phyloP scores from a whole-genome alignment of 2,329 filamentous ascomycete species.

The Huntiella omanensis region DNA sequence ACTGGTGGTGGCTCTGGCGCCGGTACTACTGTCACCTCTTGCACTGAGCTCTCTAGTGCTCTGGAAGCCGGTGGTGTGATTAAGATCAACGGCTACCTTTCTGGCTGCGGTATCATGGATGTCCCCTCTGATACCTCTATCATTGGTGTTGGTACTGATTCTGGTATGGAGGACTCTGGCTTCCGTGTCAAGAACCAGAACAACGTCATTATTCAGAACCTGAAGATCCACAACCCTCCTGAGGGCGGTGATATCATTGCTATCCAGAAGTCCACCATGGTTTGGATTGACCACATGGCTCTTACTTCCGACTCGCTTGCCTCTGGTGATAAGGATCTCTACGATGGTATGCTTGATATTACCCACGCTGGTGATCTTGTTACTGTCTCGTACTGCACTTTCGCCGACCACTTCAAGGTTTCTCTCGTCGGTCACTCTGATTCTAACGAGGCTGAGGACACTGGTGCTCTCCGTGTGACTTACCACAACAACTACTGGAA shows the following conservation, averaged over 20 bases:
- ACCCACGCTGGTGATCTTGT: slow-evolving; percentile 25
- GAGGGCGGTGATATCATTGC: slow-evolving; percentile 31
- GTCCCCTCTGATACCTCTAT: slow-evolving; percentile 31
- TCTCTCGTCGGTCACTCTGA: slow-evolving; percentile 43
- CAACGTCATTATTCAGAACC: slow-evolving; percentile 39
- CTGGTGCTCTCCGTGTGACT: slow-evolving; percentile 37
- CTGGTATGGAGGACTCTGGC: slow-evolving; percentile 23
- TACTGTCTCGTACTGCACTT: slow-evolving; percentile 24
- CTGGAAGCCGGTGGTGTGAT: slow-evolving; percentile 23
- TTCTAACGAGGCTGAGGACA: slow-evolving; percentile 37
- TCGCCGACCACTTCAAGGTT: slow-evolving; percentile 32
- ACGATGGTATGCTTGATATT: slow-evolving; percentile 26
- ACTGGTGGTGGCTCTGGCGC: slow-evolving; percentile 27
- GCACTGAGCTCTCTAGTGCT: slow-evolving; percentile 22
- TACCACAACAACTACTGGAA: slow-evolving; percentile 42
- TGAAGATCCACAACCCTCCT: slow-evolving; percentile 31
- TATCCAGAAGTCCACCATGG: slow-evolving; percentile 26
- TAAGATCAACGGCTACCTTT: slow-evolving; percentile 26
- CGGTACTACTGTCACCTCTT: slow-evolving; percentile 26
- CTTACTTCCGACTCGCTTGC: slow-evolving; percentile 19
- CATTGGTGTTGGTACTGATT: slow-evolving; percentile 27
- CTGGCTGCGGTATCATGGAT: slow-evolving; percentile 24
- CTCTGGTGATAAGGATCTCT: slow-evolving; percentile 22
- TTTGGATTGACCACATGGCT: slow-evolving; percentile 29
- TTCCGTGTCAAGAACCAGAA: slow-evolving; percentile 26